Evolutionary conservation across 2,329 filamentous ascomycete species (phyloP), one percentile per base, ranked within the genome.

Genomic region (Stagonosporopsis cucurbitacearum): DNA sequence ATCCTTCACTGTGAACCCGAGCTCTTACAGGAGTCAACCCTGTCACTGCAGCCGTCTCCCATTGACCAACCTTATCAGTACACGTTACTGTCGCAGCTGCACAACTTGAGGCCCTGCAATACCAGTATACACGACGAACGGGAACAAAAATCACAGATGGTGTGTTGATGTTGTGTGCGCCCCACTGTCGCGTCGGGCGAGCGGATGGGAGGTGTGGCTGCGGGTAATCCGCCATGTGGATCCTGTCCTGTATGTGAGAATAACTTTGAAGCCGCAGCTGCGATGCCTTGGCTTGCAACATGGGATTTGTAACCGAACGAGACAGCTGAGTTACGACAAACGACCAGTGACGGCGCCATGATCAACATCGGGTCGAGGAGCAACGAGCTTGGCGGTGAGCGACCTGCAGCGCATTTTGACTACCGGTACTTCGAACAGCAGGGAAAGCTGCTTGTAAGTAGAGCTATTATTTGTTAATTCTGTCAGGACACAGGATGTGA

Each of bases 181-280:
- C 43, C 42, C 39, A 15, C 6, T 36, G 46, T 50, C 46, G 50
- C 50, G 44, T 19, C 50, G 50, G 44, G 9, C 43, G 15, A 54
- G 30, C 50, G 50, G 50, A 53, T 33, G n/a, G 9, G 17, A 13
- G 15, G 17, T 39, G 50, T 54, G 50, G 50, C 50, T 54, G 37
- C 50, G 44, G 50, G 39, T 48, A 54, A 43, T 11, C 6, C 23
- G 39, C 40, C 6, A 8, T 15, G n/a, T 19, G 22, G 25, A 17
- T 20, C 28, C 6, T 6, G n/a, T 5, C 13, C 4, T 23, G 30
- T 32, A 32, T 32, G 30, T 15, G 1, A 9, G 17, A 15, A 15
- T 6, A 33, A 13, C 12, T 37, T 5, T 37, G 17, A 20, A 19
- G 35, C 35, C 11, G 17, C 17, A 19, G 17, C 8, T 20, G 35